Percentiles rank a stretch among this genome's conserved stretches.
These are phyloP conservation scores for Vaccinium corymbosum DNA, from an alignment of 148 eudicot species.

Conservation along the genomic window DNA sequence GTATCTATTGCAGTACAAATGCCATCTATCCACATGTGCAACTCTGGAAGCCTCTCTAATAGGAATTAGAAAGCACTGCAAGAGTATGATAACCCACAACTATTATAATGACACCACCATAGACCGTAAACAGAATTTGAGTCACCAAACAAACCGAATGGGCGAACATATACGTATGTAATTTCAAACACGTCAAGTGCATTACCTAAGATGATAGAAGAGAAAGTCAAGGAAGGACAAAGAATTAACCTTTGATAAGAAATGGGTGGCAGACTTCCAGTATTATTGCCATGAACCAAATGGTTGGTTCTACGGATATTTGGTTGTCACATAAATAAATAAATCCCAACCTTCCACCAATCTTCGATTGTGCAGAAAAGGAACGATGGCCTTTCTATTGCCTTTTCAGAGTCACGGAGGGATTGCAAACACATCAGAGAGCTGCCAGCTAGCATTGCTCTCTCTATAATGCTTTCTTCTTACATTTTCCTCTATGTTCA, in stretches of 20 bases:
- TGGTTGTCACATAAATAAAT: background rate
- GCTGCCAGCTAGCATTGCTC: background rate
- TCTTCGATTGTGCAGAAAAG: too few species aligned
- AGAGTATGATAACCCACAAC: background rate
- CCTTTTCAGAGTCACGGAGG: background rate
- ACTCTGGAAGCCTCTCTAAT: background rate
- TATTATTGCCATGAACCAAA: background rate
- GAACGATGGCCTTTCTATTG: background rate
- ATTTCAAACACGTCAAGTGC: background rate
- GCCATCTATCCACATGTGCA: background rate
- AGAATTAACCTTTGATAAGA: background rate
- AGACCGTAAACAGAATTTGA: background rate
- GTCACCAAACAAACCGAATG: background rate
- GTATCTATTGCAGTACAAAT: background rate
- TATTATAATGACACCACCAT: background rate
- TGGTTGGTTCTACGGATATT: background rate
- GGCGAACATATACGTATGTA: background rate
- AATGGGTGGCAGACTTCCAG: background rate
- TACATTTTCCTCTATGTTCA: background rate
- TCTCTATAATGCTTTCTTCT: background rate
- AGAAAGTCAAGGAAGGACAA: background rate
- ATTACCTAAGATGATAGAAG: background rate
- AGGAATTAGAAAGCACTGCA: background rate
- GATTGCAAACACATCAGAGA: background rate
- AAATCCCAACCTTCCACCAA: background rate